Base-by-base conservation (phyloP, 805 yeast species). In the Brettanomyces sp. region DNA sequence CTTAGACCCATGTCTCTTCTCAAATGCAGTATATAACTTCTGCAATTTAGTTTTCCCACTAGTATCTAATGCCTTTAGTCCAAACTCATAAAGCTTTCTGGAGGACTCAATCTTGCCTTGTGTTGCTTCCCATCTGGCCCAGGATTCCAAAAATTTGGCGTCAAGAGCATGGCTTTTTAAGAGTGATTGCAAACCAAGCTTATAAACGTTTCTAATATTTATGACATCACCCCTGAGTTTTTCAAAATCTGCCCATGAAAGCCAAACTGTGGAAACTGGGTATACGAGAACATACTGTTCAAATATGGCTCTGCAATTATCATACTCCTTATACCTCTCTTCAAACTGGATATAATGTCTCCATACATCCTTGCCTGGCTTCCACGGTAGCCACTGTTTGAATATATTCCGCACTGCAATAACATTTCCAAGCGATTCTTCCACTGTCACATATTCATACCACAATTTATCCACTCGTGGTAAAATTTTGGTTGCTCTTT, bases 391-490 rank as follows among this genome's bases (percentile, higher is more conserved):
- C 99, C 99, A 91, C 47, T 83, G 71, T 48, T 80, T 79, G 62
- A 82, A 90, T 5, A 91, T 69, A 12, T 64, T 62, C 43, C 95
- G 64, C 3, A 82, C 82, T 6, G 82, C 80, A 4, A 67, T 59
- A 37, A 77, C 65, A 56, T 87, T 79, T 36, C 79, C 80, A 24
- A 88, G 64, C 0, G 84, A 73, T 62, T 89, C 97, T 62, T 89
- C 97, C 14, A 90, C 74, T 41, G 83, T 80, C 6, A 85, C 80
- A 56, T 87, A 89, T 49, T 80, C 73, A 58, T 77, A 85, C 97
- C 98, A 91, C 21, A 91, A 65, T 59, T 90, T 90, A 55, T 84
- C 90, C 4, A 83, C 80, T 24, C 86, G 69, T 0, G 98, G 98
- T 24, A 90, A 66, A 0, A 78, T 62, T 2, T 79, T 73, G 0